phyloP scores from a whole-genome alignment of 768 basidiomycete species.

The Podaxis carcinomalis region DNA sequence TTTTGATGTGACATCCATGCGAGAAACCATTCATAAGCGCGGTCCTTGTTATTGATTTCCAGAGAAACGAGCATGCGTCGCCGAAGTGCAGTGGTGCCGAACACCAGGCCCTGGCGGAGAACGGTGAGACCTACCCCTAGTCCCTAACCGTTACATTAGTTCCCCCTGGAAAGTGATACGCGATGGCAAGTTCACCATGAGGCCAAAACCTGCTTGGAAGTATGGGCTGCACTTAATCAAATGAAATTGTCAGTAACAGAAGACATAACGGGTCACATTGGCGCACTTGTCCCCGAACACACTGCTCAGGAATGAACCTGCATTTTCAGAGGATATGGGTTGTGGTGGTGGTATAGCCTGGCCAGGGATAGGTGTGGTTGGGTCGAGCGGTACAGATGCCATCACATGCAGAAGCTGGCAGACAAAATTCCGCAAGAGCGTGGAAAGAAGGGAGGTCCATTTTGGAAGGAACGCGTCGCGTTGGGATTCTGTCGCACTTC shows the following conservation, averaged over 20 bases:
- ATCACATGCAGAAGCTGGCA: neutral
- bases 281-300: constrained; percentile 68
- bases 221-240: constrained; percentile 71
- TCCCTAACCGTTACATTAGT: constrained; percentile 50
- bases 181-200: constrained; percentile 63
- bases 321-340: constrained; percentile 12
- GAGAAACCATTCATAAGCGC: constrained; percentile 94
- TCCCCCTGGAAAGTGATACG: neutral
- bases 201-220: constrained; percentile 96
- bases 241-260: constrained; percentile 11
- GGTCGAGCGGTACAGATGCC: neutral
- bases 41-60: constrained; percentile 95
- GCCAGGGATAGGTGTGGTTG: neutral
- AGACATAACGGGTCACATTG: constrained; percentile 3
- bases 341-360: constrained; percentile 10
- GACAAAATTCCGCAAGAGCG: neutral
- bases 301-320: constrained; percentile 27
- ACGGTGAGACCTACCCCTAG: constrained; percentile 80
- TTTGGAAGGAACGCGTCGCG: constrained; percentile 18
- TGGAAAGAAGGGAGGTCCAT: neutral
- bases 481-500: neutral
- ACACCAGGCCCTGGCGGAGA: constrained; percentile 63
- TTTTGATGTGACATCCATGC: constrained; percentile 88
- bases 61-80: constrained; percentile 90
- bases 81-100: constrained; percentile 73